Evolutionary conservation across 345 rosid species (phyloP).

Genomic region (Murraya koenigii): DNA sequence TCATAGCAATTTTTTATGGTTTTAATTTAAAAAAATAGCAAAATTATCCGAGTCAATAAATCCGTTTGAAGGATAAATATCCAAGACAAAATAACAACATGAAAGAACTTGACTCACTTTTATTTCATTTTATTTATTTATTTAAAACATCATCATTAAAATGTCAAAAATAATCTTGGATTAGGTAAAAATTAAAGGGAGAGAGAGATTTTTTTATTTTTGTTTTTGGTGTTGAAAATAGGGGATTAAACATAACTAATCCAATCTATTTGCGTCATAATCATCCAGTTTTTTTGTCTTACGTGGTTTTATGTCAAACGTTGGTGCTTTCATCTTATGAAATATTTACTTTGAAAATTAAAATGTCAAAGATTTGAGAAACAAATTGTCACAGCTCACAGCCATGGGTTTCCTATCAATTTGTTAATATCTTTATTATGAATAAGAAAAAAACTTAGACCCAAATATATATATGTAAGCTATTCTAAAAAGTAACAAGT

Average conservation of each 20-base stretch:
- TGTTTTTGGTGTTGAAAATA: not conserved
- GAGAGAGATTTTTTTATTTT: not conserved
- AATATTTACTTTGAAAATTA: not conserved
- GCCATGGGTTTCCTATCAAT: not conserved
- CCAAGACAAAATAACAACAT: not conserved
- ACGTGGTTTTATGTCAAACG: slow-evolving; percentile 6
- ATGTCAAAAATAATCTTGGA: not conserved
- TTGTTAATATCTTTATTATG: not conserved
- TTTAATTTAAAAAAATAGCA: too few relatives aligned
- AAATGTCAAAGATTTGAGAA: not conserved
- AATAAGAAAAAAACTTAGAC: not conserved
- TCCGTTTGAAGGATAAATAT: not conserved
- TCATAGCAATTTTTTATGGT: too few relatives aligned
- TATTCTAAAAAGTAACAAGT: not conserved
- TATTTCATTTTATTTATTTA: too few relatives aligned
- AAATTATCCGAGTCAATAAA: not conserved
- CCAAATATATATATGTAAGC: not conserved
- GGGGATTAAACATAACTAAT: not conserved
- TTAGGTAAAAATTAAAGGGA: not conserved
- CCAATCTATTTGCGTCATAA: not conserved
- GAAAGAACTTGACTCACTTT: too few relatives aligned
- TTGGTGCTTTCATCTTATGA: not conserved
- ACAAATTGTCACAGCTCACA: not conserved
- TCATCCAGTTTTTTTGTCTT: not conserved
- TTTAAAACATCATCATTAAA: not conserved